phyloP scores from a whole-genome alignment of 106 monocot genomes.

The Acorus calamus region DNA sequence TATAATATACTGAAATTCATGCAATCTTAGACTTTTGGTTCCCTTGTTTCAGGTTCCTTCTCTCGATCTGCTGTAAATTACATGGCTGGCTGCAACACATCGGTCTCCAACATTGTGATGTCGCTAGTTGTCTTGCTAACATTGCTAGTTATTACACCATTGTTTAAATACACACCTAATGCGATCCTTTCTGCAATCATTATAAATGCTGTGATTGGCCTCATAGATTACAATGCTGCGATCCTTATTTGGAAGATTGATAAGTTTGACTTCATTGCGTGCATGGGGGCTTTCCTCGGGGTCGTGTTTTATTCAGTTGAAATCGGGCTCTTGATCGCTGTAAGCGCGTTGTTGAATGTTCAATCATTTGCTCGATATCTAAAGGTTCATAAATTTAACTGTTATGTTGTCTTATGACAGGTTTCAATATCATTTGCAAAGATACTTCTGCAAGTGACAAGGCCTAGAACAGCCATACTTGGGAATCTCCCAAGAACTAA shows the following conservation, averaged over 20 bases:
- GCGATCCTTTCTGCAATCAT: conserved; percentile 76
- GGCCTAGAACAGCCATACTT: conserved; percentile 46
- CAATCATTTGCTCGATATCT: background rate
- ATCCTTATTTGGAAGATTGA: conserved; percentile 82
- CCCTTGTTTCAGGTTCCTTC: conserved; percentile 53
- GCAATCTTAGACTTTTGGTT: too few relatives aligned
- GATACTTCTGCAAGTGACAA: conserved; percentile 56
- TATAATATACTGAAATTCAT: too few relatives aligned
- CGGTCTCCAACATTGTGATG: conserved; percentile 82
- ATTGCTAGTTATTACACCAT: conserved; percentile 54
- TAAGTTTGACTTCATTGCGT: conserved; percentile 74
- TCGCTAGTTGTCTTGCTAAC: conserved; percentile 58
- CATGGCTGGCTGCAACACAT: conserved; percentile 77
- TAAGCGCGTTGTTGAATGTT: conserved; percentile 6
- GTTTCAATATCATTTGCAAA: conserved; percentile 53
- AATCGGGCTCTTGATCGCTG: conserved; percentile 81
- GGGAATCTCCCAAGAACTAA: conserved; percentile 49
- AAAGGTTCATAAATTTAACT: background rate
- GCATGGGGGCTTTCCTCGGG: conserved; percentile 87
- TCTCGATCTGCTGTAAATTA: conserved; percentile 87
- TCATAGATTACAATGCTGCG: conserved; percentile 64
- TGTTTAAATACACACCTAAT: conserved; percentile 93
- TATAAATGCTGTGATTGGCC: conserved; percentile 64
- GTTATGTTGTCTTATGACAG: conserved; percentile 10
- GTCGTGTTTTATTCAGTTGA: conserved; percentile 72